Base-by-base conservation (phyloP, 257 asterid genomes). In the Marsdenia floribunda region DNA sequence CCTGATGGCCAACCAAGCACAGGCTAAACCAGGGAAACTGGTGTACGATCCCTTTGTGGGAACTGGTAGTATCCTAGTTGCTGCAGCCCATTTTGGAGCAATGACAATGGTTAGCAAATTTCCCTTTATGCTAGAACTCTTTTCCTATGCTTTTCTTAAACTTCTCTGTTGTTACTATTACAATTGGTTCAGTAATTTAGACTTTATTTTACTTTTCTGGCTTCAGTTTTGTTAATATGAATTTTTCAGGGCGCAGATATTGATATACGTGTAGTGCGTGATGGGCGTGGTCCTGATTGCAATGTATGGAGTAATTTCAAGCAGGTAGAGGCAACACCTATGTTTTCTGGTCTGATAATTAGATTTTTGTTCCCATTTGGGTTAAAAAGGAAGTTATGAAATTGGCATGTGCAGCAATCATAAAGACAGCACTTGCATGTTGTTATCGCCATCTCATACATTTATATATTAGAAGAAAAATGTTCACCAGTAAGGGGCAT, bases 11-110 rank as follows among this genome's bases (percentile, higher is more conserved):
- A 95, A 95, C 78, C 97, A 89, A 84, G 99, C 99, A 1, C 99
- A 90, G 74, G 91, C 85, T 78, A 88, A 84, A 82, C 85, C 89
- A 9, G 99, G 99, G 73, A 90, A 86, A 79, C 91, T 95, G 75
- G 94, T 92, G 21, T 95, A 85, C 82, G 99, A 95, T 79, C 99
- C 99, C 73, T 94, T 95, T 90, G 99, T 95, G 78, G 99, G 99
- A 72, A 95, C 99, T 9, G 99, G 99, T 77, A 95, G 99, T 80
- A 92, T 95, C 84, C 90, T 95, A 70, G 80, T 95, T 80, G 96
- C 93, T 21, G 99, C 99, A 73, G 96, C 99, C 79, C 99, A 90
- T 87, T 95, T 85, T 92, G 98, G 96, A 78, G 97, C 97, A 65
- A 89, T 90, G 96, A 95, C 99, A 67, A 92, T 95, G 99, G 99